These are phyloP conservation scores for Pseudogymnoascus sp. DNA, from an alignment of 2,329 filamentous ascomycete genomes.

Conservation along the genomic window DNA sequence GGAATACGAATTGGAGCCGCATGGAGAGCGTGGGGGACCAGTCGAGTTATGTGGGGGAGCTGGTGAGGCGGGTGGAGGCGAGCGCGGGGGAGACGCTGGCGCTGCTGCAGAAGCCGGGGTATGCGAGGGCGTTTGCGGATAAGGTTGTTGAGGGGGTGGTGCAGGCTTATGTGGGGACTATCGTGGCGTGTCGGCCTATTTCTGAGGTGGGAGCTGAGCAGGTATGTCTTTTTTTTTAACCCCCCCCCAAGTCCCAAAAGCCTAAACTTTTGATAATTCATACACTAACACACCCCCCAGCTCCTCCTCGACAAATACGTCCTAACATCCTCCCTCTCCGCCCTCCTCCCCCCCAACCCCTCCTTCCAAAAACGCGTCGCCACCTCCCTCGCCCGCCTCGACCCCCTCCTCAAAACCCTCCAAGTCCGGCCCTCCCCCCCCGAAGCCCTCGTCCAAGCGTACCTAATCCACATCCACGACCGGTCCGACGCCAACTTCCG, in stretches of 20 bases:
- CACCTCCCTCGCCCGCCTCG: constrained; percentile 74
- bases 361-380: constrained; percentile 77
- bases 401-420: constrained; percentile 89
- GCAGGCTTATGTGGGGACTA: constrained; percentile 68
- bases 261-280: no score
- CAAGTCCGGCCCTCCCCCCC: constrained; percentile 87
- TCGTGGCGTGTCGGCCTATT: constrained; percentile 83
- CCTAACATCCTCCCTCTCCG: constrained; percentile 69
- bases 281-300: constrained; percentile 35
- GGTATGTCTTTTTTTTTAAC: constrained; percentile 35
- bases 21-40: constrained; percentile 92
- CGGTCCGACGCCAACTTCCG: constrained; percentile 90
- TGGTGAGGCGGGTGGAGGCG: constrained; percentile 64
- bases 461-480: constrained; percentile 94
- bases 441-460: constrained; percentile 91
- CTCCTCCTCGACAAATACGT: constrained; percentile 96
- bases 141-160: constrained; percentile 87
- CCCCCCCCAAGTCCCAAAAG: background rate
- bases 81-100: constrained; percentile 67
- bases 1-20: constrained; percentile 87
- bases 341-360: constrained; percentile 53
- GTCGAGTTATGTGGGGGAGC: constrained; percentile 79
- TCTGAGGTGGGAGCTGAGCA: constrained; percentile 92
- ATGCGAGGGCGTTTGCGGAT: constrained; percentile 89
- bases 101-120: constrained; percentile 80